Conservation (phyloP, 495 filamentous ascomycete species). For the Viridothelium virens region DNA sequence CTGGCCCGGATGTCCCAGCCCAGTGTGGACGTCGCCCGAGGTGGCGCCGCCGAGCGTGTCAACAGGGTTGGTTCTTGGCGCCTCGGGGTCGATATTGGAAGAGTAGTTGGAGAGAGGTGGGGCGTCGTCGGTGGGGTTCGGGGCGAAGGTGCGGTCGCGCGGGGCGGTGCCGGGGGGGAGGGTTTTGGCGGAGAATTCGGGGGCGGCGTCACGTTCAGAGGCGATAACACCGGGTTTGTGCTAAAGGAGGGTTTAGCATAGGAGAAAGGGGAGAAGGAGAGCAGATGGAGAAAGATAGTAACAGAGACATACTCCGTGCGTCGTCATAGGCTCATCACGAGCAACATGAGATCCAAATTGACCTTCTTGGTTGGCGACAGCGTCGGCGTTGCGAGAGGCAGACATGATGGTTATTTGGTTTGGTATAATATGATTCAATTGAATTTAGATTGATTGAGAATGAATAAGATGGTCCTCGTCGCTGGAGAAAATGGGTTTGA, state of each 20-base stretch:
- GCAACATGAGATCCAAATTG: constrained; percentile 48
- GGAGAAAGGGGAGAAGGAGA: not conserved
- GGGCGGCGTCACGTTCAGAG: constrained; percentile 49
- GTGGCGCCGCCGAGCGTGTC: constrained; percentile 58
- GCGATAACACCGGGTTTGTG: constrained; percentile 58
- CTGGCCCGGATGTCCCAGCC: constrained; percentile 52
- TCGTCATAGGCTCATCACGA: constrained; percentile 45
- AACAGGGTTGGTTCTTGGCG: constrained; percentile 34
- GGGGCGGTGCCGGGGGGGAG: constrained; percentile 61
- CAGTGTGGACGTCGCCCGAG: constrained; percentile 52
- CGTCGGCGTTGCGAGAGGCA: constrained; percentile 44
- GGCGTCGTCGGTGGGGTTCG: constrained; percentile 45
- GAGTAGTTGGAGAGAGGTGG: constrained; percentile 25
- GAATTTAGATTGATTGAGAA: not conserved
- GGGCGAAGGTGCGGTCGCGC: constrained; percentile 49
- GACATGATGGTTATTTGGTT: constrained; percentile 41
- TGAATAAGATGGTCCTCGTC: too few species aligned
- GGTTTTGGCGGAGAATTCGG: constrained; percentile 57
- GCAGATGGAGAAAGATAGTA: not conserved
- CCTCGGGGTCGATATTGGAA: constrained; percentile 36
- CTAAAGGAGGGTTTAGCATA: constrained; percentile 32
- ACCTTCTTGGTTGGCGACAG: constrained; percentile 48
- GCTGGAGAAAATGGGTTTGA: too few species aligned
- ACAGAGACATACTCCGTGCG: constrained; percentile 46
- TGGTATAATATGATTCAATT: not conserved